These are phyloP conservation scores for Coemansia sp. DNA, from an alignment of 192 early-diverging fungal genomes.

Conservation along the genomic window DNA sequence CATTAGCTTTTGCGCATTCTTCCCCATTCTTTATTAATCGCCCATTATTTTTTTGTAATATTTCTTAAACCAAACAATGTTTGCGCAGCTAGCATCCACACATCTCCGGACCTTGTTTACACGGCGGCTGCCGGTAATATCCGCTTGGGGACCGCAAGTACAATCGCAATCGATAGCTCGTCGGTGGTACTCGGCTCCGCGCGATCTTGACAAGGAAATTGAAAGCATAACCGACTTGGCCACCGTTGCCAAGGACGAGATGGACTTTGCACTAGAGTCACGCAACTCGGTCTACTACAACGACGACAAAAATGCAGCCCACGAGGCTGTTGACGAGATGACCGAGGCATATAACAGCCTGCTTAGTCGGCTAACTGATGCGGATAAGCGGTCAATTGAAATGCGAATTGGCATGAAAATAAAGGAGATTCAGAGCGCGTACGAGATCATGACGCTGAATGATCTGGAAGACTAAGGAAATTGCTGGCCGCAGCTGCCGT, in stretches of 20 bases:
- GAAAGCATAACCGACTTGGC: conserved; percentile 48
- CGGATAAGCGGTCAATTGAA: conserved; percentile 23
- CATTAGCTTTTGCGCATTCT: conserved; percentile 9
- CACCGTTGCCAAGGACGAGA: conserved; percentile 47
- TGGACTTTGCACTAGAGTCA: conserved; percentile 53
- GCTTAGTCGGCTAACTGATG: conserved; percentile 23
- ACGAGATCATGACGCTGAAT: conserved; percentile 48
- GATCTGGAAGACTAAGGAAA: conserved; percentile 36
- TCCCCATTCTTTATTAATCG: conserved; percentile 2
- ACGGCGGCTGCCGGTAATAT: neutral
- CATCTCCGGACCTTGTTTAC: conserved; percentile 28
- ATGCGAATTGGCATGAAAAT: conserved; percentile 48
- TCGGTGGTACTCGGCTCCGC: neutral
- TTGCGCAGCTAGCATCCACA: conserved; percentile 11
- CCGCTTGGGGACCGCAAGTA: neutral
- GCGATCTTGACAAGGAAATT: conserved; percentile 45
- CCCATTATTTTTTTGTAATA: conserved; percentile 5
- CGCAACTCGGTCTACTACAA: conserved; percentile 55
- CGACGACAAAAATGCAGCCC: conserved; percentile 42
- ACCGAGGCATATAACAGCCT: conserved; percentile 24
- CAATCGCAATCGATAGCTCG: neutral
- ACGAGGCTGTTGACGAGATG: conserved; percentile 51
- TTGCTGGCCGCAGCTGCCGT: neutral
- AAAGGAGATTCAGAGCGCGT: conserved; percentile 51
- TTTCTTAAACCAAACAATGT: conserved; percentile 13